These are phyloP conservation scores for Chalciporus piperatus DNA, from an alignment of 768 basidiomycete species.

Conservation along the genomic window DNA sequence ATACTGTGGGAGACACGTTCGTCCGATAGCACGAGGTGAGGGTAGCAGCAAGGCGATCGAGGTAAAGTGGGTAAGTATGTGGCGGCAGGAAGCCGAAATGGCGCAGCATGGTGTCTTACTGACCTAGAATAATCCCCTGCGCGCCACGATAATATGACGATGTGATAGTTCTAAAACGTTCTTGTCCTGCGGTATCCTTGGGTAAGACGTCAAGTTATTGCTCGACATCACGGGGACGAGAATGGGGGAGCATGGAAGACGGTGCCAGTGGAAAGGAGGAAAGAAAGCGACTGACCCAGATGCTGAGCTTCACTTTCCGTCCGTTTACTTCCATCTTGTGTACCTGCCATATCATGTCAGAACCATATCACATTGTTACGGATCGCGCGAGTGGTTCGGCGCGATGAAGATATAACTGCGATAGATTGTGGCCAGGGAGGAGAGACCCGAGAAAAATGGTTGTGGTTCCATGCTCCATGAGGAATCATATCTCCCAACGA, in stretches of 20 bases:
- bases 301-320: constrained; percentile 87
- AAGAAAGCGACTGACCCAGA: constrained; percentile 72
- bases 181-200: constrained; percentile 94
- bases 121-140: constrained; percentile 78
- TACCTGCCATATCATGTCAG: constrained; percentile 45
- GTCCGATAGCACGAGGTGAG: background rate
- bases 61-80: no score
- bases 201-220: background rate
- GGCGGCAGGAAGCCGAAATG: no score
- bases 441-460: no score
- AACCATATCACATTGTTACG: background rate
- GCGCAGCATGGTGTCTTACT: background rate
- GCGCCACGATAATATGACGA: constrained; percentile 92
- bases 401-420: background rate
- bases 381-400: background rate
- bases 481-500: background rate
- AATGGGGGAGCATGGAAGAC: background rate
- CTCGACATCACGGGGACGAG: background rate
- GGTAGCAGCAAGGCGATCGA: no score
- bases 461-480: background rate
- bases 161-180: constrained; percentile 94
- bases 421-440: no score
- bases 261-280: background rate
- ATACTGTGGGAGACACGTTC: constrained; percentile 53
- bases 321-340: constrained; percentile 86